Evolutionary conservation across 192 early-diverging fungal genomes (phyloP).

Genomic region (Gorgonomyces haynaldii): DNA sequence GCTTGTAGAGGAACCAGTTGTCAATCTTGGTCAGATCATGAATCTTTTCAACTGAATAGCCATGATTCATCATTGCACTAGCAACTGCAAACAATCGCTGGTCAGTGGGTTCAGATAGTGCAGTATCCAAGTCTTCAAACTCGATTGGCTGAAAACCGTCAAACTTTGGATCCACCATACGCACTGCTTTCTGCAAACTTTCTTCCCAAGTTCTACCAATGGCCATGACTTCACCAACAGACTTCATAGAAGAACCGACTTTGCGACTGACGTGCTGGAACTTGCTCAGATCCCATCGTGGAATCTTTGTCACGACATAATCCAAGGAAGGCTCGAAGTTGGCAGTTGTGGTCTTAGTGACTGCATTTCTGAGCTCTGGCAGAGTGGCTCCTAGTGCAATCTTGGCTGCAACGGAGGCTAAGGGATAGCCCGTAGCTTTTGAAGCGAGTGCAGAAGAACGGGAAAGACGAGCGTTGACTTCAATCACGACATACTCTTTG

Average conservation of each 20-base stretch:
- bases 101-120: constrained; percentile 63
- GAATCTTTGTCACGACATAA: constrained; percentile 94
- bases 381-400: constrained; percentile 83
- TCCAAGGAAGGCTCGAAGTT: constrained; percentile 96
- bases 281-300: constrained; percentile 93
- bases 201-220: constrained; percentile 97
- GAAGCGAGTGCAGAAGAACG: constrained; percentile 80
- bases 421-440: constrained; percentile 96
- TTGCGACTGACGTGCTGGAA: constrained; percentile 82
- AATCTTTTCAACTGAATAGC: constrained; percentile 63
- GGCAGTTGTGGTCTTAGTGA: constrained; percentile 88
- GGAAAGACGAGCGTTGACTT: constrained; percentile 93
- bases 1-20: constrained; percentile 83
- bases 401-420: constrained; percentile 97
- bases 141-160: constrained; percentile 63
- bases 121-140: constrained; percentile 44
- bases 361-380: constrained; percentile 75
- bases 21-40: constrained; percentile 80
- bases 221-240: constrained; percentile 97
- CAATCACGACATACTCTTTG: constrained; percentile 87
- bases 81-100: constrained; percentile 72
- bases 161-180: constrained; percentile 87
- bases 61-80: constrained; percentile 67
- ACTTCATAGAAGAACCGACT: constrained; percentile 86
- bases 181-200: constrained; percentile 89